phyloP scores from a whole-genome alignment of 257 asterid species.

The Petunia axillaris region DNA sequence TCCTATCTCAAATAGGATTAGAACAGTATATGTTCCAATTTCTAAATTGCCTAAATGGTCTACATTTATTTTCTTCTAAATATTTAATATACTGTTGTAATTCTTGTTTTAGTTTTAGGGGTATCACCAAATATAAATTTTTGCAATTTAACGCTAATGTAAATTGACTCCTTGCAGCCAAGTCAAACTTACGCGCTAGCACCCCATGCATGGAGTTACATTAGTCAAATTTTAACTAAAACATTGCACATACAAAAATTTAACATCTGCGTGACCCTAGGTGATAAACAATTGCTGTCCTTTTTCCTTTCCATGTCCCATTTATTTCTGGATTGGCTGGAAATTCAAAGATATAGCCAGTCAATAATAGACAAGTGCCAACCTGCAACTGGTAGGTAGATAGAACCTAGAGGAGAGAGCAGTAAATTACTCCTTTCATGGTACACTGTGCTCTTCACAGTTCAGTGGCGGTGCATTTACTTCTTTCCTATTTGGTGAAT shows the following conservation, averaged over 20 bases:
- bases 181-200: neutral
- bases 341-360: neutral
- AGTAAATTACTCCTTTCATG: neutral
- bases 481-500: neutral
- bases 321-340: neutral
- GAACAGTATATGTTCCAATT: too few relatives aligned
- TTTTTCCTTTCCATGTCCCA: conserved; percentile 9
- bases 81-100: too few relatives aligned
- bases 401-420: neutral
- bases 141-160: neutral
- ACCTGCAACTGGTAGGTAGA: conserved; percentile 15
- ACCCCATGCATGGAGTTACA: neutral
- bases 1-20: neutral
- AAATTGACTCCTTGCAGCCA: conserved; percentile 4
- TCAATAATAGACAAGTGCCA: conserved; percentile 37
- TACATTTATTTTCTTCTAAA: too few relatives aligned
- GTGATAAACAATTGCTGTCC: conserved; percentile 3
- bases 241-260: neutral
- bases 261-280: neutral
- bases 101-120: too few relatives aligned
- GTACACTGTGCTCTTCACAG: neutral
- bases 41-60: too few relatives aligned
- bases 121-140: neutral
- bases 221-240: neutral
- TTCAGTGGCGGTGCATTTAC: conserved; percentile 26